Conservation (phyloP, 352 stramenopile genomes). For the Phytophthora fragariaefolia region DNA sequence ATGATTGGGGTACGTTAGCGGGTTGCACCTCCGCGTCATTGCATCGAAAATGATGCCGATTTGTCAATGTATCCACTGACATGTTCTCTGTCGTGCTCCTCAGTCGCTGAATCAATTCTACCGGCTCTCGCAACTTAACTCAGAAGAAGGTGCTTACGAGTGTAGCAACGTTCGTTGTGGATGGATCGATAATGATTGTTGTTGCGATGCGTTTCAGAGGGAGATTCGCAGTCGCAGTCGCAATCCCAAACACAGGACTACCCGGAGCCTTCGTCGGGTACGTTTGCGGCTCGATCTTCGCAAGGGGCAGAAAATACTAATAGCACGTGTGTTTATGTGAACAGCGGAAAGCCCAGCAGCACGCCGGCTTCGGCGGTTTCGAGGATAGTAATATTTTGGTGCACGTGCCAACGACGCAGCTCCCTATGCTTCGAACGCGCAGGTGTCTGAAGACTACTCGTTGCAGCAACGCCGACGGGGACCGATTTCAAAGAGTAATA, state of each 20-base stretch:
- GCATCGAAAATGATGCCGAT: background rate
- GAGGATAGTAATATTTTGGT: constrained; percentile 36
- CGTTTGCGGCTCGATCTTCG: too few relatives aligned
- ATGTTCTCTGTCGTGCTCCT: background rate
- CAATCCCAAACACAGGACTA: constrained; percentile 47
- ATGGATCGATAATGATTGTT: background rate
- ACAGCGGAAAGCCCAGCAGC: constrained; percentile 39
- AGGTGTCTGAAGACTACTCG: background rate
- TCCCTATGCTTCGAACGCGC: constrained; percentile 2
- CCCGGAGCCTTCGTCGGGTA: constrained; percentile 50
- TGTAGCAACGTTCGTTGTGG: background rate
- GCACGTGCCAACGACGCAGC: constrained; percentile 1
- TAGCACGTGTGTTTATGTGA: constrained; percentile 8
- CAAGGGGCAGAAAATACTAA: too few relatives aligned
- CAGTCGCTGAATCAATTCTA: constrained; percentile 87
- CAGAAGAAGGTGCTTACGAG: constrained; percentile 41
- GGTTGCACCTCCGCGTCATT: background rate
- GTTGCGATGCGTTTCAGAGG: constrained; percentile 8
- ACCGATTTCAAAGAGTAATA: constrained; percentile 10
- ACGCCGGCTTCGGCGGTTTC: constrained; percentile 63
- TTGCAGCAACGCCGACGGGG: constrained; percentile 2
- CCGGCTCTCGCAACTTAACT: constrained; percentile 63
- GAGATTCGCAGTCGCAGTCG: constrained; percentile 36
- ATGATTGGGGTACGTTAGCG: constrained; percentile 74
- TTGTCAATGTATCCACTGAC: background rate